phyloP scores from a whole-genome alignment of 257 asterid species.

The Jaltomata sinuosa region DNA sequence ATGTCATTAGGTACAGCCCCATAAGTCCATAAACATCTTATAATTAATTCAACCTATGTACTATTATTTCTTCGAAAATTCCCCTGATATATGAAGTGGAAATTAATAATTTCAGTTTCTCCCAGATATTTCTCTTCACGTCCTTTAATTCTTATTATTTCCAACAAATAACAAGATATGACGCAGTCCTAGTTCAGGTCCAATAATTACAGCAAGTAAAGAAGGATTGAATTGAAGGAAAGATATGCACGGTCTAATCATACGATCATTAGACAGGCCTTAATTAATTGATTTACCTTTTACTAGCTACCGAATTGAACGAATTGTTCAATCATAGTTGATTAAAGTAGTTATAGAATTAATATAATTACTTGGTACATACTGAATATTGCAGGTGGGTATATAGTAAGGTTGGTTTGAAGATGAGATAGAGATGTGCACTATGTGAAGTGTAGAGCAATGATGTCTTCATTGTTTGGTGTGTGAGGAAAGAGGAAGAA shows the following conservation, averaged over 20 bases:
- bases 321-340: not conserved
- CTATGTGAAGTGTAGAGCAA: conserved; percentile 4
- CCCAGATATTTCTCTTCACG: not conserved
- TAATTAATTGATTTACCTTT: not conserved
- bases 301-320: not conserved
- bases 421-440: conserved; percentile 31
- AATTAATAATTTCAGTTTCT: not conserved
- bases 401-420: conserved; percentile 19
- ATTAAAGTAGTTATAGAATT: not conserved
- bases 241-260: not conserved
- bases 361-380: not conserved
- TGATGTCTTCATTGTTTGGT: conserved; percentile 16
- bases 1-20: conserved; percentile 4
- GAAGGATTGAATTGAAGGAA: too few relatives aligned
- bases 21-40: not conserved
- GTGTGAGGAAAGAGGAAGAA: conserved; percentile 17
- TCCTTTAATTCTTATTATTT: not conserved
- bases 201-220: not conserved
- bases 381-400: not conserved
- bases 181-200: not conserved
- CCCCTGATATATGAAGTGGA: not conserved
- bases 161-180: not conserved
- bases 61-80: not conserved
- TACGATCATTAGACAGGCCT: not conserved
- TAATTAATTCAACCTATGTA: not conserved